Evolutionary conservation across 179 eudicot species (phyloP).

Genomic region (Corrigiola litoralis): DNA sequence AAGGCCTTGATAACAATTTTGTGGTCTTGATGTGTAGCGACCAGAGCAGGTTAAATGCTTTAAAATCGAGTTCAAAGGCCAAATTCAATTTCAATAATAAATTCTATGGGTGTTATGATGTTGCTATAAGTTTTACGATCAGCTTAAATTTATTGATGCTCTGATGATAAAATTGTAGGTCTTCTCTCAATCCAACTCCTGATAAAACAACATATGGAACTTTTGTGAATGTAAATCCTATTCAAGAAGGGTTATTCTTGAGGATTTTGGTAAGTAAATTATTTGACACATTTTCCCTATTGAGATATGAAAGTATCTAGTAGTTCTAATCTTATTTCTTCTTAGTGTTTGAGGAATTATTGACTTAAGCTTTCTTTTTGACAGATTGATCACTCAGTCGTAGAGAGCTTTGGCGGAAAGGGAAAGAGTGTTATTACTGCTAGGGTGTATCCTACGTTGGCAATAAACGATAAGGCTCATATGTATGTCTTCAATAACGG

Average conservation of each 20-base stretch:
- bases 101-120: not conserved
- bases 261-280: slow-evolving; percentile 44
- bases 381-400: slow-evolving; percentile 63
- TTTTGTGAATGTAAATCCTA: slow-evolving; percentile 43
- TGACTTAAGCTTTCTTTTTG: not conserved
- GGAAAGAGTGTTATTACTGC: slow-evolving; percentile 61
- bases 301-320: not conserved
- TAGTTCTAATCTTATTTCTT: not conserved
- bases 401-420: slow-evolving; percentile 61
- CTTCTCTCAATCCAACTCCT: slow-evolving; percentile 33
- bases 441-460: slow-evolving; percentile 60
- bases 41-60: slow-evolving; percentile 38
- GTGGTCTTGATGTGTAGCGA: slow-evolving; percentile 66
- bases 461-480: slow-evolving; percentile 40
- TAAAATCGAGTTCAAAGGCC: not conserved
- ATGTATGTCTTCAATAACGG: slow-evolving; percentile 65
- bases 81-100: not conserved
- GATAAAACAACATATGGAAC: slow-evolving; percentile 61
- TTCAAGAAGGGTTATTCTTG: slow-evolving; percentile 36
- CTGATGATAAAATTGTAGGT: too few relatives aligned
- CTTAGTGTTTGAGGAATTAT: not conserved
- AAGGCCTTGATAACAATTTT: slow-evolving; percentile 28
- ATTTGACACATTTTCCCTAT: not conserved
- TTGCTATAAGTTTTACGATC: not conserved
- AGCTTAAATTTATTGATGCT: not conserved